Base-by-base conservation (phyloP, 1,284 basidiomycete genomes). In the Cutaneotrichosporon dermatis region DNA sequence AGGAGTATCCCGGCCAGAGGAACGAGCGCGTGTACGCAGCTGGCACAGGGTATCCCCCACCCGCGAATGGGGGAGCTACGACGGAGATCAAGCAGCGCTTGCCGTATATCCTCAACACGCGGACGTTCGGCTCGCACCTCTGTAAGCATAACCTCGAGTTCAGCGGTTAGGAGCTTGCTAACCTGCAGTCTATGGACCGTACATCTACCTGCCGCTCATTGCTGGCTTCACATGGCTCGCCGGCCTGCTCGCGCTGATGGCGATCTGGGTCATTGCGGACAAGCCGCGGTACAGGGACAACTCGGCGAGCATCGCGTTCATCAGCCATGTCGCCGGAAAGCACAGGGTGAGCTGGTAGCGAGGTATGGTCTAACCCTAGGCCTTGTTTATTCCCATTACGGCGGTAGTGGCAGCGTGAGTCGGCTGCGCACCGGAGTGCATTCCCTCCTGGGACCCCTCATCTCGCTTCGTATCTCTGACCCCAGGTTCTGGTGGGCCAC, bases 311-410 rank as follows among this genome's bases (percentile, higher is more conserved):
- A 69, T 81, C 1, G 79, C 80, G 8, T 82, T 79, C 62, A 79
- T 82, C 62, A 77, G 73, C n/a, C 77, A 82, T 66, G 77, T 80
- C 9, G 80, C 80, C 3, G 80, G 77, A 2, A 62, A 61, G 33
- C 71, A 79, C 68, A 68, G 68, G 61, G 66, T 68, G 34, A 34
- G 68, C 59, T 25, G 25, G 25, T 25, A 25, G 25, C 25, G 25
- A 25, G 25, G 25, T 25, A 25, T 25, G 25, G 25, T 9, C 35
- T 48, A 36, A 45, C 2, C 2, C 8, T 41, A 46, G 36, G 46
- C 50, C 10, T 63, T 80, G 7, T 81, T 81, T 66, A 79, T 81
- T 59, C 58, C 64, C 11, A 75, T 80, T 16, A 69, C 66, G 44
- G 65, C 57, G 33, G 51, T 70, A 41, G 70, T 71, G 4, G 66